Conservation (phyloP, 2,329 filamentous ascomycete species). For the Talaromyces sp. region DNA sequence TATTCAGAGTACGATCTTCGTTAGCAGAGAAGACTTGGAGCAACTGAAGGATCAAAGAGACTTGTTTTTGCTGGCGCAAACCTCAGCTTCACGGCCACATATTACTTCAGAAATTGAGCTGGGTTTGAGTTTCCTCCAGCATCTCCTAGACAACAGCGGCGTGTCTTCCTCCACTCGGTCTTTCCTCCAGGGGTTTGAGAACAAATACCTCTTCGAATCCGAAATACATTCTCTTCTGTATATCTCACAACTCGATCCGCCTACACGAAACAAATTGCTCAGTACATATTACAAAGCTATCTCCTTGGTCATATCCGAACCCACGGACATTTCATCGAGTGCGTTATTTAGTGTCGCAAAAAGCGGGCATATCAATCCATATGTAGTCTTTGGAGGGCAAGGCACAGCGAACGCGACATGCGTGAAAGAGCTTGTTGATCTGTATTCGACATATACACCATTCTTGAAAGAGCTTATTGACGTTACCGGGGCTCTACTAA, state of each 20-base stretch:
- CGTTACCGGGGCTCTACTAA: not conserved
- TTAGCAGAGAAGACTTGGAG: not conserved
- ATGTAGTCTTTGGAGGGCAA: constrained; percentile 4
- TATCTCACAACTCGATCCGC: not conserved
- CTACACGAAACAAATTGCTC: not conserved
- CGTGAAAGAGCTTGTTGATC: not conserved
- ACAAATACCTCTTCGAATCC: not conserved
- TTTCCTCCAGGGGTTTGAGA: constrained; percentile 7
- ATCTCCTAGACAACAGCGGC: not conserved
- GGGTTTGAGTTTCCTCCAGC: not conserved
- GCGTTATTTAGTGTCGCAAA: not conserved
- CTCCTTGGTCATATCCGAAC: not conserved
- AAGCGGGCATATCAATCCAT: not conserved
- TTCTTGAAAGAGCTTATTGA: constrained; percentile 1
- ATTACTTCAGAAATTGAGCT: constrained; percentile 1
- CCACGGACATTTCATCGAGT: not conserved
- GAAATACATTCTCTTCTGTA: not conserved
- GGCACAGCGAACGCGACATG: constrained; percentile 3
- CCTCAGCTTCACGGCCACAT: not conserved
- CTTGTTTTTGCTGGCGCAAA: not conserved
- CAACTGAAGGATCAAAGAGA: constrained; percentile 6
- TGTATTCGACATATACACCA: not conserved
- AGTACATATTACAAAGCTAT: constrained; percentile 3
- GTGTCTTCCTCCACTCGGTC: not conserved
- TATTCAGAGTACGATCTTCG: not conserved